Evolutionary conservation across 257 asterid species (phyloP).

Genomic region (Euphrasia confusa): DNA sequence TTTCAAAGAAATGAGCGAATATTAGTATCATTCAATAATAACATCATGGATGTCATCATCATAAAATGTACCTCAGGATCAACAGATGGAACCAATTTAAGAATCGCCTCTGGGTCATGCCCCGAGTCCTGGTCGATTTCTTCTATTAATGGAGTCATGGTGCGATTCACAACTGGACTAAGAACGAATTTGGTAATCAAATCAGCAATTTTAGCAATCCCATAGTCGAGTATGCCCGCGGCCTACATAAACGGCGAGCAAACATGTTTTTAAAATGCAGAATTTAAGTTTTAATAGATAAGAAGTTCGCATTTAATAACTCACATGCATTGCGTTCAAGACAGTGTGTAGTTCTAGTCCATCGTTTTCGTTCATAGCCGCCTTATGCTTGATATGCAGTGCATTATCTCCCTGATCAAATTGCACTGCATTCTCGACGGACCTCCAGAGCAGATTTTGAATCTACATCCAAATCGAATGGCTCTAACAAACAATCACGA

Average conservation of each 20-base stretch:
- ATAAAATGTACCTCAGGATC: slow-evolving; percentile 38
- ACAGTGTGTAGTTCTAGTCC: slow-evolving; percentile 62
- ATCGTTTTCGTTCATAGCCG: slow-evolving; percentile 38
- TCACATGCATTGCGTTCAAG: slow-evolving; percentile 83
- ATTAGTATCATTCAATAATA: neutral
- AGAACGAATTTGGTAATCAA: slow-evolving; percentile 56
- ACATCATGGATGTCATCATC: slow-evolving; percentile 17
- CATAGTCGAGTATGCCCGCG: slow-evolving; percentile 69
- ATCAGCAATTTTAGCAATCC: slow-evolving; percentile 86
- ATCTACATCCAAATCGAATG: slow-evolving; percentile 76
- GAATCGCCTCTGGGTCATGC: slow-evolving; percentile 41
- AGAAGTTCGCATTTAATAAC: slow-evolving; percentile 27
- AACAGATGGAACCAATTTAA: slow-evolving; percentile 48
- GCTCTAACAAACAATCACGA: slow-evolving; percentile 48
- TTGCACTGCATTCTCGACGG: slow-evolving; percentile 64
- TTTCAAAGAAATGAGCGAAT: neutral
- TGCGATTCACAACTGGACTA: slow-evolving; percentile 47
- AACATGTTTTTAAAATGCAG: slow-evolving; percentile 4
- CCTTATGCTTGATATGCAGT: slow-evolving; percentile 50
- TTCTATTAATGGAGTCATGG: slow-evolving; percentile 45
- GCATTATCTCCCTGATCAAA: slow-evolving; percentile 52
- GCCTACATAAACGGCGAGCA: slow-evolving; percentile 47
- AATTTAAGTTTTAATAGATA: slow-evolving; percentile 12
- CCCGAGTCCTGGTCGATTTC: slow-evolving; percentile 34
- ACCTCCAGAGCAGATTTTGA: slow-evolving; percentile 64